These are phyloP conservation scores for Pleurotus platypus DNA, from an alignment of 768 basidiomycete species.

Conservation along the genomic window DNA sequence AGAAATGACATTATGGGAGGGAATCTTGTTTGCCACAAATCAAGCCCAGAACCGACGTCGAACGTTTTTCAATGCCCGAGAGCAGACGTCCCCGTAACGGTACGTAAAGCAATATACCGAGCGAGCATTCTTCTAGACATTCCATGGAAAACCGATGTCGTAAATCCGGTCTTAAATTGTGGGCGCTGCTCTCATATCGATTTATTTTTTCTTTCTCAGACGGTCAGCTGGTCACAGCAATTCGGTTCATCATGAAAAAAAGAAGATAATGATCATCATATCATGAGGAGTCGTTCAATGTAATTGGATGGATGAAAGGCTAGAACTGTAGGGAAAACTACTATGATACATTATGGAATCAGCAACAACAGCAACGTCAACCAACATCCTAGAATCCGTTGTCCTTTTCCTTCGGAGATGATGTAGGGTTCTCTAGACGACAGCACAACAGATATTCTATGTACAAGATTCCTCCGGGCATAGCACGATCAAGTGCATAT, in stretches of 20 bases:
- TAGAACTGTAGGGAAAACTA: neutral
- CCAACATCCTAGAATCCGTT: neutral
- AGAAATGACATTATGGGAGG: too few species aligned
- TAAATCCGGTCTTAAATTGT: neutral
- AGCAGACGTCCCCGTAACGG: too few species aligned
- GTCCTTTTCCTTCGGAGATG: neutral
- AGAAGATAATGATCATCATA: neutral
- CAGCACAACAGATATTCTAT: neutral
- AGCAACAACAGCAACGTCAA: neutral
- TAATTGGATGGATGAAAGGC: neutral
- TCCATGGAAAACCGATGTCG: slow-evolving; percentile 1
- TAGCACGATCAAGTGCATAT: neutral
- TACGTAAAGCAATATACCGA: neutral
- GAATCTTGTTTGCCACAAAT: too few species aligned
- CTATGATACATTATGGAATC: slow-evolving; percentile 7
- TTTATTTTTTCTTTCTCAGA: neutral
- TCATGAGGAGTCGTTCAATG: neutral
- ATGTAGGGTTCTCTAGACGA: neutral
- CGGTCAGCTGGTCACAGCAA: slow-evolving; percentile 1
- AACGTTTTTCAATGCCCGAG: too few species aligned
- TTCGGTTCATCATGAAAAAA: neutral
- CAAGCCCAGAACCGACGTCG: too few species aligned
- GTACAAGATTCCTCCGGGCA: neutral
- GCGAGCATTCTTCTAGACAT: neutral
- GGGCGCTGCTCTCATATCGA: slow-evolving; percentile 5